Evolutionary conservation across 129 eudicot genomes (phyloP).

Genomic region (Solidago caesia): DNA sequence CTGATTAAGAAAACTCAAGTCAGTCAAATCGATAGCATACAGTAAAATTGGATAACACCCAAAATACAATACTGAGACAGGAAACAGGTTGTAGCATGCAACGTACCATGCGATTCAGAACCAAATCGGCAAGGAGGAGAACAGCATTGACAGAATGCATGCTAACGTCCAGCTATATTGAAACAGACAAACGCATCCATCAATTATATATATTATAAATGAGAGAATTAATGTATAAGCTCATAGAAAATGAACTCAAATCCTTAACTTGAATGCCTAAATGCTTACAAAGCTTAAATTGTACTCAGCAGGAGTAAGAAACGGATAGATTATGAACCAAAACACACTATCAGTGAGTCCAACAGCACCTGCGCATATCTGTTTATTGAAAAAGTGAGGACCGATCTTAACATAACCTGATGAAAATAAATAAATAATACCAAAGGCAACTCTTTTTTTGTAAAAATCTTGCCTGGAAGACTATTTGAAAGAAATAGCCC

Average conservation of each 20-base stretch:
- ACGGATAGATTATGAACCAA: constrained; percentile 85
- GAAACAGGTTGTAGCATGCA: not conserved
- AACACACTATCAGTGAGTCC: constrained; percentile 77
- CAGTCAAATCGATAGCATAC: constrained; percentile 9
- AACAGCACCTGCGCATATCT: constrained; percentile 82
- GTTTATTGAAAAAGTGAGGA: constrained; percentile 18
- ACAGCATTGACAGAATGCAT: constrained; percentile 87
- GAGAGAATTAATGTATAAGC: not conserved
- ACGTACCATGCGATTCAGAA: constrained; percentile 69
- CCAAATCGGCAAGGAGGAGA: constrained; percentile 64
- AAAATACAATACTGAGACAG: not conserved
- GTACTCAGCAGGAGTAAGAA: constrained; percentile 49
- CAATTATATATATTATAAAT: not conserved
- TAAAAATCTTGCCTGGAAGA: constrained; percentile 67
- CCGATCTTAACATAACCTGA: not conserved
- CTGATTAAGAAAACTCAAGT: constrained; percentile 42
- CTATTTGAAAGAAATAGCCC: constrained; percentile 67
- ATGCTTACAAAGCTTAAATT: constrained; percentile 65
- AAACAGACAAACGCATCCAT: constrained; percentile 20
- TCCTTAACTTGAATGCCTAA: not conserved
- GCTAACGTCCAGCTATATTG: constrained; percentile 54
- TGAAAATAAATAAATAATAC: constrained; percentile 6
- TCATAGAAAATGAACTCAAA: not conserved
- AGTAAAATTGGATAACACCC: not conserved
- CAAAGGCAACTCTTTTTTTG: not conserved